Evolutionary conservation across 2,329 filamentous ascomycete species (phyloP).

Genomic region (Cladorrhinum sp.): DNA sequence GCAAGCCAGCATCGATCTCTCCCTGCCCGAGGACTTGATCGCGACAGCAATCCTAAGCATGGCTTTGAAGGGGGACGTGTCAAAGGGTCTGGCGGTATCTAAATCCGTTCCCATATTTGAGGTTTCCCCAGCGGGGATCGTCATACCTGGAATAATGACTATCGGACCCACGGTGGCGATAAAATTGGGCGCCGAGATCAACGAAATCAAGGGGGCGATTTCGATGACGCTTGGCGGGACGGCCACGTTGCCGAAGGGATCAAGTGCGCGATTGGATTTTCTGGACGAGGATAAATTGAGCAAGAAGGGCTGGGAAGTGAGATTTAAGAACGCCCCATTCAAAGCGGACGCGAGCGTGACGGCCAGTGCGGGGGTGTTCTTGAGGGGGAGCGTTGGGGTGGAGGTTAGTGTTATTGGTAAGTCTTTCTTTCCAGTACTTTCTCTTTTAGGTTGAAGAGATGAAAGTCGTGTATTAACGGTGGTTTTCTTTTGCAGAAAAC

Average conservation of each 20-base stretch:
- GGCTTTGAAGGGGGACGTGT: constrained; percentile 4
- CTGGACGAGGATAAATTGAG: constrained; percentile 6
- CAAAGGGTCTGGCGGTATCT: neutral
- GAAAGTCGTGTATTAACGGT: too few species aligned
- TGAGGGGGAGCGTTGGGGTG: constrained; percentile 13
- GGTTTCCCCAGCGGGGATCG: constrained; percentile 8
- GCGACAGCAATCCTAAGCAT: constrained; percentile 11
- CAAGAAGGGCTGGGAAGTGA: constrained; percentile 11
- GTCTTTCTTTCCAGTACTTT: neutral
- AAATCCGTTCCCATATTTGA: constrained; percentile 11
- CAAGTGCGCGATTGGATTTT: constrained; percentile 13
- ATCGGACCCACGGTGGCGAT: constrained; percentile 14
- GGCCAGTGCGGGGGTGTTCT: constrained; percentile 9
- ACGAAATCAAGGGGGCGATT: constrained; percentile 8
- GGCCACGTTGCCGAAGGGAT: constrained; percentile 8
- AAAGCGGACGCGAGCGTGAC: constrained; percentile 10
- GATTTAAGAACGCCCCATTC: constrained; percentile 11
- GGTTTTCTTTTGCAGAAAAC: neutral
- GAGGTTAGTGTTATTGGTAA: constrained; percentile 17
- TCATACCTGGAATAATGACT: constrained; percentile 16
- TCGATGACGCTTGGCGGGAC: constrained; percentile 4
- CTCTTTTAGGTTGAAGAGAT: too few species aligned
- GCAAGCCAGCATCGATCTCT: constrained; percentile 13
- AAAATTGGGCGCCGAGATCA: constrained; percentile 11
- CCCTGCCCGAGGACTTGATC: constrained; percentile 4